A percentile compares a stretch with the other conserved stretches of the same genome.
Evolutionary conservation across 2,329 filamentous ascomycete genomes (phyloP).

Genomic region (Monilinia fructigena): DNA sequence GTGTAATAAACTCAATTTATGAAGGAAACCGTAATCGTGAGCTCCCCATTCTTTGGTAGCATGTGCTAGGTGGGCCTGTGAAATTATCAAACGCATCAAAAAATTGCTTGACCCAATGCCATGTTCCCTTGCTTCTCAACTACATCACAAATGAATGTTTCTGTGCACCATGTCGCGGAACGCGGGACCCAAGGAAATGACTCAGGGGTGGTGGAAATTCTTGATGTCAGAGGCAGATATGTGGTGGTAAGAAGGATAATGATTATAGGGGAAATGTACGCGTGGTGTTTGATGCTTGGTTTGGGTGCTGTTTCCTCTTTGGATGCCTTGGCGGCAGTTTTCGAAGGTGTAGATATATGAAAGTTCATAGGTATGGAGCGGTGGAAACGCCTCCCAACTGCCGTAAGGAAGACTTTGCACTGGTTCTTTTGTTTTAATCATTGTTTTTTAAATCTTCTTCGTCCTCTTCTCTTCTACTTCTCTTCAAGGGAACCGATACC

Average conservation of each 20-base stretch:
- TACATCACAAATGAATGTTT: not conserved
- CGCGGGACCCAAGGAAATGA: not conserved
- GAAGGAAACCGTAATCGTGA: not conserved
- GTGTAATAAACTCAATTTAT: too few relatives aligned
- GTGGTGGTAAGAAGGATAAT: not conserved
- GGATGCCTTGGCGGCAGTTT: too few relatives aligned
- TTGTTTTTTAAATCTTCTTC: not conserved
- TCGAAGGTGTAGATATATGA: not conserved
- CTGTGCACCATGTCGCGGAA: conserved; percentile 1
- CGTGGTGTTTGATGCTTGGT: not conserved
- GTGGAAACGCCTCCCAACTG: not conserved
- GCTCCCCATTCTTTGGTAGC: not conserved
- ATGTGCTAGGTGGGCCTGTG: not conserved
- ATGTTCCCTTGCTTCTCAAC: conserved; percentile 14
- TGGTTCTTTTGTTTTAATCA: not conserved
- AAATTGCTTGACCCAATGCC: not conserved
- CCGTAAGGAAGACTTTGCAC: not conserved
- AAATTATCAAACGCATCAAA: not conserved
- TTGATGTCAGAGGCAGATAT: conserved; percentile 5
- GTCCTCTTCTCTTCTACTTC: not conserved
- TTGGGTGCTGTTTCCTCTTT: not conserved
- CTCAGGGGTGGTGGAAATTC: not conserved
- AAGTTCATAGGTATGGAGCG: not conserved
- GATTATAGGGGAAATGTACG: not conserved
- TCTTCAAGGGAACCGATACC: not conserved